Conservation (phyloP, 202 grass and related monocot species). For the Zizania palustris region DNA sequence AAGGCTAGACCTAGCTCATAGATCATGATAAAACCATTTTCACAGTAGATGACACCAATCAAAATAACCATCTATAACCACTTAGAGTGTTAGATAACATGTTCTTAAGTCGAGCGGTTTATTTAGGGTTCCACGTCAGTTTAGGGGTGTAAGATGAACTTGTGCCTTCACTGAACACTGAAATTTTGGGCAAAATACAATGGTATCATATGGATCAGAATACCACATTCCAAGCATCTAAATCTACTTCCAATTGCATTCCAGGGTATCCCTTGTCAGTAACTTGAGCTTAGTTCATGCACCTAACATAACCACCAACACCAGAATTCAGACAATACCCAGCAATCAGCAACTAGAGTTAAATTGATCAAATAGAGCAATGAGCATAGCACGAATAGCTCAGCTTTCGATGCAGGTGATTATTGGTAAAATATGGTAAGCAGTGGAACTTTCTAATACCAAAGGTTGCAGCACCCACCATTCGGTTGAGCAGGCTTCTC, state of each 20-base stretch:
- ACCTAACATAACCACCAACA: conserved; percentile 10
- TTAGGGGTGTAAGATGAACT: no score
- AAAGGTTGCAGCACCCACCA: conserved; percentile 52
- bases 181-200: conserved; percentile 29
- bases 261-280: neutral
- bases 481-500: conserved; percentile 59
- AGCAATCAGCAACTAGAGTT: neutral
- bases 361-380: neutral
- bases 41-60: no score
- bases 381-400: conserved; percentile 12
- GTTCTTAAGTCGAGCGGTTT: no score
- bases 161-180: neutral
- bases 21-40: no score
- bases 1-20: no score
- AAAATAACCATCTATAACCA: no score
- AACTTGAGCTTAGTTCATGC: conserved; percentile 9
- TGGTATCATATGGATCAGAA: conserved; percentile 20
- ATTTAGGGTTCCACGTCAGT: no score
- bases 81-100: no score
- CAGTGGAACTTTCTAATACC: conserved; percentile 47
- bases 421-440: conserved; percentile 2
- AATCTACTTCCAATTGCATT: neutral
- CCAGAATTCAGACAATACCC: conserved; percentile 20
- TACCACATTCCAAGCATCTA: conserved; percentile 26
- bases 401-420: conserved; percentile 10